phyloP scores from a whole-genome alignment of 352 stramenopile species.

The Globisporangium okanoganense region DNA sequence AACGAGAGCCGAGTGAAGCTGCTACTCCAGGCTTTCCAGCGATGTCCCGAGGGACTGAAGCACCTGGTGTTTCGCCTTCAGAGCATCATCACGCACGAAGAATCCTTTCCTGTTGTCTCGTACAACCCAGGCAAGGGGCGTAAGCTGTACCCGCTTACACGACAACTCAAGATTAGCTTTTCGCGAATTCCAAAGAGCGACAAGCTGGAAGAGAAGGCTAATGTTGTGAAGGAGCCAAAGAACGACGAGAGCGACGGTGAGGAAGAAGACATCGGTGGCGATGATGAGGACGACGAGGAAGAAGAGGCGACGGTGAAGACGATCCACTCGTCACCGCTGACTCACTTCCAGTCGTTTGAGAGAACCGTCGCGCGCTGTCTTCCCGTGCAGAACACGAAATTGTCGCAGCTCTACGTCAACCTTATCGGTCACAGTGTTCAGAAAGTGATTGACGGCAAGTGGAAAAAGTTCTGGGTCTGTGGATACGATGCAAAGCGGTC shows the following conservation, averaged over 20 bases:
- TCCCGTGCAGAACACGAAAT: conserved; percentile 41
- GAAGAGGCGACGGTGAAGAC: conserved; percentile 22
- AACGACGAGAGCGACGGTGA: not conserved
- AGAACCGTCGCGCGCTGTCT: conserved; percentile 66
- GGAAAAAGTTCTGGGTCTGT: conserved; percentile 67
- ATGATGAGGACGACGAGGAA: not conserved
- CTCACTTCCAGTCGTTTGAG: conserved; percentile 87
- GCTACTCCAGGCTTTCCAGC: conserved; percentile 43
- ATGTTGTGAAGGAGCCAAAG: not conserved
- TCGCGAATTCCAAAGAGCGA: conserved; percentile 5
- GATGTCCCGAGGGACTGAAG: conserved; percentile 44
- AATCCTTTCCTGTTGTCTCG: conserved; percentile 56
- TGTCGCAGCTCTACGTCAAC: conserved; percentile 57
- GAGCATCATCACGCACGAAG: conserved; percentile 73
- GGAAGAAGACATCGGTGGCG: not conserved
- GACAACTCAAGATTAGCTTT: conserved; percentile 58
- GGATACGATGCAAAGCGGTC: conserved; percentile 57
- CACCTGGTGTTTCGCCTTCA: conserved; percentile 62
- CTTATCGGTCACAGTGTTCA: conserved; percentile 69
- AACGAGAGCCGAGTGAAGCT: conserved; percentile 29
- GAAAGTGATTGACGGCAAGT: conserved; percentile 78
- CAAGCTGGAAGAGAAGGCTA: not conserved
- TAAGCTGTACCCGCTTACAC: conserved; percentile 73
- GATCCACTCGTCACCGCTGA: conserved; percentile 73
- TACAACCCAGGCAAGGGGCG: conserved; percentile 63